phyloP scores from a whole-genome alignment of 768 basidiomycete genomes.

The Hygrophorus russula region DNA sequence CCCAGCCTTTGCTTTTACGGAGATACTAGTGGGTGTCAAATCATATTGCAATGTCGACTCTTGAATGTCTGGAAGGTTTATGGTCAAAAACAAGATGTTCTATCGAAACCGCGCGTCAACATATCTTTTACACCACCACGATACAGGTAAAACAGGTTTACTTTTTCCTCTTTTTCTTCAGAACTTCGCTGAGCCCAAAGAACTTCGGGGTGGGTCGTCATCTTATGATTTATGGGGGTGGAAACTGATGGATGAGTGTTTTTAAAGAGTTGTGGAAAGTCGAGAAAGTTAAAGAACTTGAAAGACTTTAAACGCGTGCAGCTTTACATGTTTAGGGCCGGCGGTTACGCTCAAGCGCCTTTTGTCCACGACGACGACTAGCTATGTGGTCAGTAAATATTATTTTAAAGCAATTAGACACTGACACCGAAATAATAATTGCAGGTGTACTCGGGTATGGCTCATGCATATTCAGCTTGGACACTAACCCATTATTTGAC shows the following conservation, averaged over 20 bases:
- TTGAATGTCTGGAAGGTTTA: slow-evolving; percentile 71
- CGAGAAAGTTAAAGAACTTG: slow-evolving; percentile 27
- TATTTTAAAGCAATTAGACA: not conserved
- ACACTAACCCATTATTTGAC: slow-evolving; percentile 24
- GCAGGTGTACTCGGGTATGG: slow-evolving; percentile 1
- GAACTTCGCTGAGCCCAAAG: slow-evolving; percentile 94
- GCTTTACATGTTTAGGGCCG: not conserved
- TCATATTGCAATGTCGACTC: slow-evolving; percentile 45
- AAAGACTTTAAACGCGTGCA: slow-evolving; percentile 6
- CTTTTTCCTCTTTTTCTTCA: slow-evolving; percentile 52
- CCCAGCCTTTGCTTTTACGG: slow-evolving; percentile 56
- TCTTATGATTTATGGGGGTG: slow-evolving; percentile 14
- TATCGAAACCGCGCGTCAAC: slow-evolving; percentile 22
- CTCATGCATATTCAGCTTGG: not conserved
- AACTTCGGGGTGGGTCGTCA: slow-evolving; percentile 70
- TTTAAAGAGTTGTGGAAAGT: slow-evolving; percentile 23
- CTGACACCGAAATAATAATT: not conserved
- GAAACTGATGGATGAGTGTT: slow-evolving; percentile 14
- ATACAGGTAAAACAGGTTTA: slow-evolving; percentile 16
- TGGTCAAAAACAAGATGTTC: slow-evolving; percentile 82
- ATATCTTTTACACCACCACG: slow-evolving; percentile 6
- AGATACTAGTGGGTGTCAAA: slow-evolving; percentile 43
- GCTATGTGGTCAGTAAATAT: slow-evolving; percentile 2
- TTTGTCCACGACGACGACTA: not conserved
- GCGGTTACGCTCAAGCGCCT: not conserved